phyloP scores from a whole-genome alignment of 805 yeast genomes.

The Candida caryicola region DNA sequence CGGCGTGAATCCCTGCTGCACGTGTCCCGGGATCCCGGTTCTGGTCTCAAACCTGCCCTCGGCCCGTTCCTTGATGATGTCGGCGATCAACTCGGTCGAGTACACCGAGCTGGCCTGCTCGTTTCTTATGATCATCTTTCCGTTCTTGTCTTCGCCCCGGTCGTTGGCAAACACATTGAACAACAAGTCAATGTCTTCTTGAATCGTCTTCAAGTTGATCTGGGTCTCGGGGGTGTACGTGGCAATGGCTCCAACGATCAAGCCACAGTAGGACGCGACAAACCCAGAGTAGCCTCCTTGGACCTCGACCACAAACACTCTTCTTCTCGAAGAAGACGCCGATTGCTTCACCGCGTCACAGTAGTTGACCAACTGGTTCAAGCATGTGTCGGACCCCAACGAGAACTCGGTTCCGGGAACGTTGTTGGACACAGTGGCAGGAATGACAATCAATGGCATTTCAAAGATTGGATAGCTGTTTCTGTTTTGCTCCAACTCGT shows the following conservation, averaged over 20 bases:
- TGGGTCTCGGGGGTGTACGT: constrained; percentile 77
- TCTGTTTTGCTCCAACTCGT: constrained; percentile 62
- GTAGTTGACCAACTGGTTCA: constrained; percentile 65
- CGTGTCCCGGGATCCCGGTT: constrained; percentile 84
- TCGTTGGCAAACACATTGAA: constrained; percentile 58
- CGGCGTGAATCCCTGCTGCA: constrained; percentile 80
- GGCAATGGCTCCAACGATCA: constrained; percentile 71
- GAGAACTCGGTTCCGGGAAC: constrained; percentile 84
- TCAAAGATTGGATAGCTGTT: constrained; percentile 64
- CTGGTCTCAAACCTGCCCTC: constrained; percentile 69
- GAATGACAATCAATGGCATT: constrained; percentile 75
- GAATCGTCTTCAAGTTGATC: constrained; percentile 55
- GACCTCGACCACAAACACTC: constrained; percentile 78
- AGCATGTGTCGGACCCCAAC: constrained; percentile 71
- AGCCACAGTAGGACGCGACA: constrained; percentile 65
- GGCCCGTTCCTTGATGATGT: constrained; percentile 62
- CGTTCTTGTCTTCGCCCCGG: constrained; percentile 63
- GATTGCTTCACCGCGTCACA: constrained; percentile 79
- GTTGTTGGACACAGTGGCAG: constrained; percentile 77
- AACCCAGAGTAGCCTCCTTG: constrained; percentile 87
- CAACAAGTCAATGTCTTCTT: constrained; percentile 62
- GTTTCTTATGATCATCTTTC: constrained; percentile 66
- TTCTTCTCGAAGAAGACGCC: constrained; percentile 73
- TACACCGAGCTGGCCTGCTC: constrained; percentile 68
- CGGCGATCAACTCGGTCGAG: constrained; percentile 66